phyloP scores from a whole-genome alignment of 2,329 filamentous ascomycete species.

The Akanthomyces muscarius region DNA sequence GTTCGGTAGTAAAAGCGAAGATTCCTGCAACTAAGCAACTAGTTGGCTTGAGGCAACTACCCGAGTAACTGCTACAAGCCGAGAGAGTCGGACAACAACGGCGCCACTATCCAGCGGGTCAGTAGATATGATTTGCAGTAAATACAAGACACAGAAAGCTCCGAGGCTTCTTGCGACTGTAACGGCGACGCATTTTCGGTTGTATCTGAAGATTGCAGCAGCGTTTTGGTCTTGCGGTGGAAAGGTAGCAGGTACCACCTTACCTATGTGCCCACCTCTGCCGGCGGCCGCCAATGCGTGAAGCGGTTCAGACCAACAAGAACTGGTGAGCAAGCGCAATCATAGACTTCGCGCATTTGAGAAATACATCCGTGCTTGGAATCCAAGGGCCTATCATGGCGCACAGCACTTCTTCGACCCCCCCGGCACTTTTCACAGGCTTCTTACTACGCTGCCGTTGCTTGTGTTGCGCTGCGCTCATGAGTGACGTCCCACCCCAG shows the following conservation, averaged over 20 bases:
- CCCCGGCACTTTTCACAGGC: background rate
- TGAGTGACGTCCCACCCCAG: slow-evolving; percentile 10
- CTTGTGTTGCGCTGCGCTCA: background rate
- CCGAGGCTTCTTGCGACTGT: background rate
- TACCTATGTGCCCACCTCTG: background rate
- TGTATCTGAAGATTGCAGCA: background rate
- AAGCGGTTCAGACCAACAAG: background rate
- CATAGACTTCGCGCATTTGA: background rate
- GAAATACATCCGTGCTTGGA: background rate
- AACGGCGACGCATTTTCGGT: background rate
- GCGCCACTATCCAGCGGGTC: background rate
- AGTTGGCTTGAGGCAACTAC: background rate
- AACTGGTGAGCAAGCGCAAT: background rate
- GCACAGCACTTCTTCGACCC: background rate
- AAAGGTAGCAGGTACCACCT: background rate
- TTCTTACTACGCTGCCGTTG: background rate
- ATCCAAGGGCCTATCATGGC: background rate
- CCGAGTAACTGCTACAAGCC: no score
- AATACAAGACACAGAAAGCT: background rate
- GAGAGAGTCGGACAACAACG: background rate
- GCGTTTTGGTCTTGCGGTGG: background rate
- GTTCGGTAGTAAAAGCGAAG: background rate
- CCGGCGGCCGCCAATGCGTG: background rate
- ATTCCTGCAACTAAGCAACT: background rate
- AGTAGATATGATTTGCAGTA: background rate